Evolutionary conservation across 805 yeast species (phyloP), one percentile per base, ranked within the genome.

Genomic region (Pichia sporocuriosa): DNA sequence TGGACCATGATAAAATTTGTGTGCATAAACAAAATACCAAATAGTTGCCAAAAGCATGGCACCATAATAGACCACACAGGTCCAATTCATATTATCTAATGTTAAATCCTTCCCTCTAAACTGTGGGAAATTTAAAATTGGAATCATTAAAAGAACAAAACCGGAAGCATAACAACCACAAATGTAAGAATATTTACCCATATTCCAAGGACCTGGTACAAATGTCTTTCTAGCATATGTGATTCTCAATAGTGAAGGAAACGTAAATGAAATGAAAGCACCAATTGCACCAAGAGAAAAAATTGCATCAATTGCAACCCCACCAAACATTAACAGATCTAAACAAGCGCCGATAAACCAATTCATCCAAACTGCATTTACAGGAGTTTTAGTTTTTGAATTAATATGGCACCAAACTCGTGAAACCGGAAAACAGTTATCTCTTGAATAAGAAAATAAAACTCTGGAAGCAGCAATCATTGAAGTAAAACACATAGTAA

Each of bases 401-500:
- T 57, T 49, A 36, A 63, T 37, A 60, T 66, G 52, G 64, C 62
- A 44, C 70, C 75, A 53, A 58, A 58, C 53, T 56, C 68, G 49
- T 53, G 68, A 53, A 57, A 53, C 45, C 54, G 79, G 79, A 42
- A 73, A 59, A 27, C 76, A 76, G 41, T 64, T 67, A 54, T 73
- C 79, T 58, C 79, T 63, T 21, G 76, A 72, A 57, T 78, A 79
- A 2, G 84, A 77, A 53, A 65, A 79, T 19, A 80, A 69, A 40
- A 77, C 82, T 52, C 85, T 66, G 13, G 81, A 74, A 5, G 81
- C 80, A 4, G 83, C 77, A 46, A 75, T 67, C 73, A 76, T 68
- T 53, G 81, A 69, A 10, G 73, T 67, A 46, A 65, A 65, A n/a
- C 76, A 73, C 75, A 71, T 73, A 51, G 66, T 63, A 50, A 61